Evolutionary conservation across 2,329 filamentous ascomycete species (phyloP).

Genomic region (Nothomitra cinnamomea): DNA sequence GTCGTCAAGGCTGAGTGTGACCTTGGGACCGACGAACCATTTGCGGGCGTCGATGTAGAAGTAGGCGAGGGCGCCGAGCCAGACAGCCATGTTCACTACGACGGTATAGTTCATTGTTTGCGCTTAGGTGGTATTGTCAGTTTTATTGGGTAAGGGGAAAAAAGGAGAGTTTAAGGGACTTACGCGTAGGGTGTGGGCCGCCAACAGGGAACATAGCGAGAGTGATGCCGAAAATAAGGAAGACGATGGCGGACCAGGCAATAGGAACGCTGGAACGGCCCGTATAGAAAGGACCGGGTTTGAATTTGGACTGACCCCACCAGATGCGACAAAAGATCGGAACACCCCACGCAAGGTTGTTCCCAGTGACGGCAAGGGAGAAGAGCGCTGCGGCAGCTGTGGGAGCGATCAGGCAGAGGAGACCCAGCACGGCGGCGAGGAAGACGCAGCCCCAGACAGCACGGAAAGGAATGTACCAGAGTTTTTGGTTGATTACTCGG

Average conservation of each 20-base stretch:
- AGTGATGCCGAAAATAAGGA: slow-evolving; percentile 37
- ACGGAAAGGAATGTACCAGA: slow-evolving; percentile 40
- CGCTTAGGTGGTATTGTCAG: slow-evolving; percentile 14
- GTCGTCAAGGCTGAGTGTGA: slow-evolving; percentile 28
- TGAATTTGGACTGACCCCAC: slow-evolving; percentile 41
- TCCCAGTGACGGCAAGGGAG: slow-evolving; percentile 40
- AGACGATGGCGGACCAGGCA: slow-evolving; percentile 35
- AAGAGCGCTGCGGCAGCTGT: slow-evolving; percentile 43
- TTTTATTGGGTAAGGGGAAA: background rate
- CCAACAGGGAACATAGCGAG: slow-evolving; percentile 41
- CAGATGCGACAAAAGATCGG: slow-evolving; percentile 41
- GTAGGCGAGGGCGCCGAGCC: slow-evolving; percentile 38
- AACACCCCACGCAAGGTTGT: slow-evolving; percentile 41
- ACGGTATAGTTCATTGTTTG: slow-evolving; percentile 45
- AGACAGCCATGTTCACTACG: slow-evolving; percentile 41
- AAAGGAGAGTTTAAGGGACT: slow-evolving; percentile 10
- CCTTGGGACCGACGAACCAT: slow-evolving; percentile 43
- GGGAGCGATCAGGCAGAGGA: slow-evolving; percentile 39
- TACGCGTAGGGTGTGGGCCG: slow-evolving; percentile 34
- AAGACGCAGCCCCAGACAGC: slow-evolving; percentile 37
- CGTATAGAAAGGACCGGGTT: slow-evolving; percentile 41
- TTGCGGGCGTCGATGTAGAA: slow-evolving; percentile 39
- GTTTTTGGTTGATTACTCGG: slow-evolving; percentile 34
- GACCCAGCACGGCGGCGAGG: slow-evolving; percentile 34
- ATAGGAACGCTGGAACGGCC: slow-evolving; percentile 35